Percentiles rank a stretch among this genome's conserved stretches.
These are phyloP conservation scores for Coniosporium apollinis DNA, from an alignment of 495 filamentous ascomycete species.

Conservation along the genomic window DNA sequence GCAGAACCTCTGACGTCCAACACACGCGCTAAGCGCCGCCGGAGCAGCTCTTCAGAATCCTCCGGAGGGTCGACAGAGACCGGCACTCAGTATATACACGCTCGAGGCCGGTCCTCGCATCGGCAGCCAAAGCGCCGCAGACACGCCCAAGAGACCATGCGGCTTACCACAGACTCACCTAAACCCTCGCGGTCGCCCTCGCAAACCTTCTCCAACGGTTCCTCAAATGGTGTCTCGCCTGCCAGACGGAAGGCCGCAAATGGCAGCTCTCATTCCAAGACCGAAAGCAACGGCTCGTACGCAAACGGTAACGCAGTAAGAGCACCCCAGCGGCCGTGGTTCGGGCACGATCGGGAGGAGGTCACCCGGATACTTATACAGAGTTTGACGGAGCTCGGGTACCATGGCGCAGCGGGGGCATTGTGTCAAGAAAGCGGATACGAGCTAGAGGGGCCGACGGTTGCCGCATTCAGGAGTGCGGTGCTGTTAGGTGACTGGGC, in stretches of 20 bases:
- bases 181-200: constrained; percentile 30
- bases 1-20: constrained; percentile 9
- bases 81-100: constrained; percentile 11
- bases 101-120: constrained; percentile 26
- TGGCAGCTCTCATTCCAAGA: constrained; percentile 26
- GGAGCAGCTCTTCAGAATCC: constrained; percentile 8
- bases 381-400: constrained; percentile 73
- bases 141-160: constrained; percentile 39
- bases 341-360: constrained; percentile 83
- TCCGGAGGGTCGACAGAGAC: too few species aligned
- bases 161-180: constrained; percentile 35
- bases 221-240: constrained; percentile 18
- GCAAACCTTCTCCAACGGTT: constrained; percentile 33
- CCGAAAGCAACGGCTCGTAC: constrained; percentile 18
- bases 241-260: constrained; percentile 32
- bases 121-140: constrained; percentile 43
- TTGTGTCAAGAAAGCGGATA: constrained; percentile 74
- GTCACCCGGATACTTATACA: constrained; percentile 88
- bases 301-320: constrained; percentile 30
- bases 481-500: constrained; percentile 70
- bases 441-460: constrained; percentile 69
- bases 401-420: constrained; percentile 52
- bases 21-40: constrained; percentile 18
- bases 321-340: constrained; percentile 33
- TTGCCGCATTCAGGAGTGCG: constrained; percentile 68